phyloP scores from a whole-genome alignment of 1,284 basidiomycete genomes.

The Athelia psychrophila region DNA sequence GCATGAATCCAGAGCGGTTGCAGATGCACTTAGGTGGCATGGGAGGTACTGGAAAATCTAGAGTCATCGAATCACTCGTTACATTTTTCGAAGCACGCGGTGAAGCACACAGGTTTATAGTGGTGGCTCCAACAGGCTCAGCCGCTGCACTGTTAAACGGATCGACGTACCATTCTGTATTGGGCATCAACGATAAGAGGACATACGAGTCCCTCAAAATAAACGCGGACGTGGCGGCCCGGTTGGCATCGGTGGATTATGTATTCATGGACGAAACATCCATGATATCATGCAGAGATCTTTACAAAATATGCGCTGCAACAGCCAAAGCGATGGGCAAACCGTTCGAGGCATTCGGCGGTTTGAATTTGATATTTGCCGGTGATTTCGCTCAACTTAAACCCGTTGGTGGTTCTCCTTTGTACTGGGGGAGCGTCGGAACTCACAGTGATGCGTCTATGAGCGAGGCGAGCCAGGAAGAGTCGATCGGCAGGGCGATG shows the following conservation, averaged over 20 bases:
- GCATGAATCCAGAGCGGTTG: slow-evolving; percentile 17
- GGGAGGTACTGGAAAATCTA: slow-evolving; percentile 35
- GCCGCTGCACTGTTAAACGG: slow-evolving; percentile 34
- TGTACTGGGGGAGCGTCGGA: slow-evolving; percentile 18
- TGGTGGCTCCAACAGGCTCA: slow-evolving; percentile 35
- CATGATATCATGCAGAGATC: slow-evolving; percentile 27
- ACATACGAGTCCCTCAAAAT: neutral
- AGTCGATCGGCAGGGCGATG: slow-evolving; percentile 22
- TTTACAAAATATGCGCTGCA: slow-evolving; percentile 19
- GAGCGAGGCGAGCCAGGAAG: slow-evolving; percentile 12
- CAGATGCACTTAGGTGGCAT: slow-evolving; percentile 36
- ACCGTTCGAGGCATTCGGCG: slow-evolving; percentile 4
- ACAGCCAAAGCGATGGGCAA: neutral
- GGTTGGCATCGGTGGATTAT: slow-evolving; percentile 26
- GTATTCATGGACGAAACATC: slow-evolving; percentile 37
- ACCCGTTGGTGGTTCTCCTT: slow-evolving; percentile 3
- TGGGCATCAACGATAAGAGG: slow-evolving; percentile 21
- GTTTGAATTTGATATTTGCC: slow-evolving; percentile 15
- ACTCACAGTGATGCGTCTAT: neutral
- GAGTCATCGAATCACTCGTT: slow-evolving; percentile 24
- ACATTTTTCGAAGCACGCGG: slow-evolving; percentile 22
- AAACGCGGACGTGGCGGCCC: slow-evolving; percentile 9
- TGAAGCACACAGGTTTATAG: slow-evolving; percentile 22
- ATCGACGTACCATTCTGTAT: slow-evolving; percentile 34
- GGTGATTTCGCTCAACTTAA: slow-evolving; percentile 19